These are phyloP conservation scores for Roridomyces roridus DNA, from an alignment of 768 basidiomycete species.

Conservation along the genomic window DNA sequence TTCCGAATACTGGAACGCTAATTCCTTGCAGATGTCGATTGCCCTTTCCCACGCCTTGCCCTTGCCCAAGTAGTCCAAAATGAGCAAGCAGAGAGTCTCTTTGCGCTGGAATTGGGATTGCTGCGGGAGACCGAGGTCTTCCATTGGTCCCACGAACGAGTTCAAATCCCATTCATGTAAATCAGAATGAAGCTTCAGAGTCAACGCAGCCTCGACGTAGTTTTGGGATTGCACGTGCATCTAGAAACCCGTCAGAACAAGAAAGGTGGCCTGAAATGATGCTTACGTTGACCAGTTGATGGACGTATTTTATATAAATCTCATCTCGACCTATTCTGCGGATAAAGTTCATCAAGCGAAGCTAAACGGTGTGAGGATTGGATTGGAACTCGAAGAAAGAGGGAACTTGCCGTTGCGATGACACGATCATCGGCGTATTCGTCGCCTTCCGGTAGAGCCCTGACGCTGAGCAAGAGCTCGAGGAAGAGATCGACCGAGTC, in stretches of 20 bases:
- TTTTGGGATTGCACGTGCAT: slow-evolving; percentile 91
- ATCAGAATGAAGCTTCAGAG: slow-evolving; percentile 92
- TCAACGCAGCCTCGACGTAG: slow-evolving; percentile 91
- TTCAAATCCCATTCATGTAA: slow-evolving; percentile 90
- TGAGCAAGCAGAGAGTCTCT: slow-evolving; percentile 88
- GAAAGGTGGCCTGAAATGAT: not conserved
- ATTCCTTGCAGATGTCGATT: slow-evolving; percentile 90
- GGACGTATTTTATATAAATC: slow-evolving; percentile 95
- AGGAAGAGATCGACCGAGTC: slow-evolving; percentile 93
- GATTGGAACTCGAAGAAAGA: not conserved
- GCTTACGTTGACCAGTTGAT: slow-evolving; percentile 89
- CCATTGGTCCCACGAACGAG: slow-evolving; percentile 84
- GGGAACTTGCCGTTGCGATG: slow-evolving; percentile 80
- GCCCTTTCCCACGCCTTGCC: slow-evolving; percentile 98
- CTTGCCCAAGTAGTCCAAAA: slow-evolving; percentile 94
- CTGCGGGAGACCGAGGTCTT: slow-evolving; percentile 86
- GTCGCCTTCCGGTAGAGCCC: slow-evolving; percentile 89
- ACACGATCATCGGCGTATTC: slow-evolving; percentile 96
- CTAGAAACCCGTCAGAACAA: slow-evolving; percentile 44
- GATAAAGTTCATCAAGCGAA: slow-evolving; percentile 93
- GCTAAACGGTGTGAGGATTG: slow-evolving; percentile 43
- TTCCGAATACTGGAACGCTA: slow-evolving; percentile 86
- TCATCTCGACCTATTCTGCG: slow-evolving; percentile 90
- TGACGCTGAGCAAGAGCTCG: slow-evolving; percentile 84
- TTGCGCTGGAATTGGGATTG: slow-evolving; percentile 95